These are phyloP conservation scores for Podospora didyma DNA, from an alignment of 495 filamentous ascomycete genomes.

Conservation along the genomic window DNA sequence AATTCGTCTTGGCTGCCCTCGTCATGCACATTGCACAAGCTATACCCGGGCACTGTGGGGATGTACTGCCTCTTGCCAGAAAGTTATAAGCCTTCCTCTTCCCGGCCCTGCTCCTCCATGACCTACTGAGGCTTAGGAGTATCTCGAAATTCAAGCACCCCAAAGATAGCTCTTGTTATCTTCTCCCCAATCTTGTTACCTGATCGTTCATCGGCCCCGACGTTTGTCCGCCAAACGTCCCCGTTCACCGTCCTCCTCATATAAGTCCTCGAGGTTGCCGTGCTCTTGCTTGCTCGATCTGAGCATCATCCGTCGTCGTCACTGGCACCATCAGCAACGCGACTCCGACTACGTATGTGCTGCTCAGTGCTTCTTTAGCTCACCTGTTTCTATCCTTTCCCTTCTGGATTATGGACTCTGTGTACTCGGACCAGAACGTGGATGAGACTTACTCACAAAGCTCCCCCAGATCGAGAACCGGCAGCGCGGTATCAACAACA, in stretches of 20 bases:
- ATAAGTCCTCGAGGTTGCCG: constrained; percentile 20
- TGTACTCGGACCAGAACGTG: constrained; percentile 25
- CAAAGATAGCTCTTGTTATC: constrained; percentile 30
- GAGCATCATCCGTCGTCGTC: neutral
- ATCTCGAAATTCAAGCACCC: constrained; percentile 18
- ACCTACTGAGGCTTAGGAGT: constrained; percentile 29
- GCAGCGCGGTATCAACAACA: constrained; percentile 33
- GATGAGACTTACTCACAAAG: constrained; percentile 43
- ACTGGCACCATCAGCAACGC: neutral
- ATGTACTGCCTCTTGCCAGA: constrained; percentile 24
- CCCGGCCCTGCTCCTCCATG: constrained; percentile 21
- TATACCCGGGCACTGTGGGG: constrained; percentile 22
- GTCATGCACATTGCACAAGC: constrained; percentile 16
- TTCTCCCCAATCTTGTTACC: constrained; percentile 25
- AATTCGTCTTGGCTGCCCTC: constrained; percentile 9
- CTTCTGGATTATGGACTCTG: constrained; percentile 28
- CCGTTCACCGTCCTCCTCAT: constrained; percentile 16
- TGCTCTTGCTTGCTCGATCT: neutral
- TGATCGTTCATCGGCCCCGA: constrained; percentile 11
- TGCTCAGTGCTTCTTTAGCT: constrained; percentile 12
- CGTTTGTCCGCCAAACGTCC: constrained; percentile 9
- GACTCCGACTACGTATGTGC: constrained; percentile 27
- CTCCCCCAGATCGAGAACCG: constrained; percentile 37
- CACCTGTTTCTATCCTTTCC: constrained; percentile 7
- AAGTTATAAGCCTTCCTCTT: constrained; percentile 29